Evolutionary conservation across 2,329 filamentous ascomycete species (phyloP), one percentile per base, ranked within the genome.

Genomic region (Dothistroma pini): DNA sequence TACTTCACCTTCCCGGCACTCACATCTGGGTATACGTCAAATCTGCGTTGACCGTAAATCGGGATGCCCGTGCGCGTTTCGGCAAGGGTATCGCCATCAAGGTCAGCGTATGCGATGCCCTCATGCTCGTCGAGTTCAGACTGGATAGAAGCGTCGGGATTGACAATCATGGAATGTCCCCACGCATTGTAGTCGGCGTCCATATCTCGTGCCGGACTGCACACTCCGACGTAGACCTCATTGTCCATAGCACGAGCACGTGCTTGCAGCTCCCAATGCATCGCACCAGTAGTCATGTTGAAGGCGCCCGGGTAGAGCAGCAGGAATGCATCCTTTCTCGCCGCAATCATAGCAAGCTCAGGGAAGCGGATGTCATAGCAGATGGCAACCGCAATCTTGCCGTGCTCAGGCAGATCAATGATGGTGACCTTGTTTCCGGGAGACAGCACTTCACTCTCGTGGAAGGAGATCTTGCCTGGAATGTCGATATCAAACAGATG

Each of bases 401-500:
- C 95, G 75, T 96, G 96, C 66, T 89, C 91, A 2, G 93, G 91
- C 32, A 97, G 80, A 67, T 96, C 89, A 29, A 97, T 82, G 3
- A 97, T 77, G 0, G 93, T 96, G 62, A 97, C 78, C 72, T 90
- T 88, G 78, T 93, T 89, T 0, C 95, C 95, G 0, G 93, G 87
- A 22, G 85, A 89, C 35, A 99, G 83, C 44, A 97, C 91, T 64
- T 97, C 93, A 57, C 88, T 92, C 78, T 99, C 95, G 65, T 85
- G 85, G 79, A 99, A 99, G 12, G 80, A 88, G 75, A 99, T 96
- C 79, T 93, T 93, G 64, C 92, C 93, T 0, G 95, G 95, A 66
- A 99, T 97, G 75, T 96, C 89, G 70, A 99, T 99, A 77, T 97
- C 95, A 76, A 99, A 99, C 49, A 99, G 83, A 77, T 99, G 95